These are phyloP conservation scores for Tetrahymena elliotti DNA, from an alignment of 73 alveolate genomes.

Conservation along the genomic window DNA sequence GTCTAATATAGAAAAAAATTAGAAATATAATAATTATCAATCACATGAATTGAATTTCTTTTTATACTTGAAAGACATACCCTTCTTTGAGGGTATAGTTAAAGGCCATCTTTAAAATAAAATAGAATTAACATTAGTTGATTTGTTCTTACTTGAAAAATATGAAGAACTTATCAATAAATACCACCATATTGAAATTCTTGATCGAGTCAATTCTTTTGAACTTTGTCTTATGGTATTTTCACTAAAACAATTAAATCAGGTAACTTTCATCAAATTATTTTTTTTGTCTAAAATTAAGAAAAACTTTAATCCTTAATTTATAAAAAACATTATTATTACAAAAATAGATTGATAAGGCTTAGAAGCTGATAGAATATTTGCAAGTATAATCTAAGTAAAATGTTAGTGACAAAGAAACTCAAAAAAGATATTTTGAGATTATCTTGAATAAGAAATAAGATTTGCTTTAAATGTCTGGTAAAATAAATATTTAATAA, in stretches of 20 bases:
- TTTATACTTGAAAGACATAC: conserved; percentile 54
- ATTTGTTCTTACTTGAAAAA: conserved; percentile 29
- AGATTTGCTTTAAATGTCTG: neutral
- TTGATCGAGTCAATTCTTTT: conserved; percentile 33
- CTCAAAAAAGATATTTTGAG: neutral
- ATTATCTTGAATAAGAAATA: neutral
- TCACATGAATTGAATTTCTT: conserved; percentile 71
- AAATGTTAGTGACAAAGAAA: neutral
- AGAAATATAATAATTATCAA: conserved; percentile 39
- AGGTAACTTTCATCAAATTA: too few species aligned
- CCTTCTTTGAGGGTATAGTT: conserved; percentile 53
- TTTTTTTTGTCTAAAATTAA: too few species aligned
- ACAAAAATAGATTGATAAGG: conserved; percentile 3
- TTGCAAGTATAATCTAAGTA: neutral
- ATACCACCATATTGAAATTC: conserved; percentile 13
- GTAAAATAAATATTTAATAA: neutral
- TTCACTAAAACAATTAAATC: conserved; percentile 8
- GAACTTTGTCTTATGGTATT: conserved; percentile 40
- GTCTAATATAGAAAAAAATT: conserved; percentile 48
- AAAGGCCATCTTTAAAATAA: conserved; percentile 52
- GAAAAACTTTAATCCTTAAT: too few species aligned
- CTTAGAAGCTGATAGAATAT: neutral
- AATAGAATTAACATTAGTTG: conserved; percentile 66
- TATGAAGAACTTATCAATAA: conserved; percentile 2
- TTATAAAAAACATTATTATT: neutral